Base-by-base conservation (phyloP, 352 stramenopile species). In the Phytophthora crassamura region DNA sequence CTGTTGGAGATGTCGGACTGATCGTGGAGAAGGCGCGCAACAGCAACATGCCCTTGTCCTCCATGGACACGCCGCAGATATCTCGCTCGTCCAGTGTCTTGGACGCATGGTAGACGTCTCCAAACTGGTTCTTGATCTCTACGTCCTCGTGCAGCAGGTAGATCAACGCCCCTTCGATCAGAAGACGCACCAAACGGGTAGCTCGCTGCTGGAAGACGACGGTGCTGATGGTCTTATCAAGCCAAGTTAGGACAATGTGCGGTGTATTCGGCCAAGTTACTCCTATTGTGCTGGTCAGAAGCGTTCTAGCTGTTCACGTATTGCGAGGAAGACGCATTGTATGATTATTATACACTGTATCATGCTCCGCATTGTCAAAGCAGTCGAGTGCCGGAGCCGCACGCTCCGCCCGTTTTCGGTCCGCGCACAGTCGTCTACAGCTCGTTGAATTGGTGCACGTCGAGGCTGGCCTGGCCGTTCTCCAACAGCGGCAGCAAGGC, bases 131-230 rank as follows among this genome's bases (percentile, higher is more conserved):
- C 34, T 63, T 73, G 16, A 73, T 59, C 46, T 65, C 40, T 16
- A 73, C 46, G 18, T 72, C 22, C 22, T 75, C 61, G 22, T 71
- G 64, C 0, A 61, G 69, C 22, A 84, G 50, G 20, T 60, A 76
- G 0, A 69, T 69, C 7, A 84, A 42, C 7, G 65, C 61, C 40
- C 81, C 75, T 49, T 84, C 75, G 11, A 84, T 51, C 43, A 84
- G 40, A 40, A 81, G 42, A 6, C 69, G 75, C 38, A 72, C 64
- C 16, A 84, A 39, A 3, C 75, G 72, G 8, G 54, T 53, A 1
- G 69, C 59, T 22, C 63, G 53, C n/a, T 77, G 61, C 25, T 72
- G 64, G 22, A 81, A 84, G n/a, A 63, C 59, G 0, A 39, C 34
- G 7, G 49, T 51, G 16, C 47, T 64, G 28, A 65, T 77, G 32